Evolutionary conservation across 179 eudicot genomes (phyloP).

Genomic region (Silene noctiflora): DNA sequence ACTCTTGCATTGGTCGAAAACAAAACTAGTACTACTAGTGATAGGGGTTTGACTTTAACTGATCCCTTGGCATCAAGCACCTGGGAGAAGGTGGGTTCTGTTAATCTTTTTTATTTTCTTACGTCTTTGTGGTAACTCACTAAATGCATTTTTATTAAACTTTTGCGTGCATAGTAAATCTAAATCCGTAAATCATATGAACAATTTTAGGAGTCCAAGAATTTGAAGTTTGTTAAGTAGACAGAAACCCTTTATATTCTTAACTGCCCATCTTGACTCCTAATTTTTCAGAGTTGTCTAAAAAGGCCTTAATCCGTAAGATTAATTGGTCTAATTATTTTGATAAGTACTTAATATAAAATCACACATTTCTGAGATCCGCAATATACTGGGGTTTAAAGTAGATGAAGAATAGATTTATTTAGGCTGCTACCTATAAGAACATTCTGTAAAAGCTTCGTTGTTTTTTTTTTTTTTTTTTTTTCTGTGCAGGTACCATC

Average conservation of each 20-base stretch:
- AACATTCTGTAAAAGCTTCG: background rate
- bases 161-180: background rate
- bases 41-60: conserved; percentile 40
- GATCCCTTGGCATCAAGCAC: conserved; percentile 93
- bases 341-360: background rate
- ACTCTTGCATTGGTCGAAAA: conserved; percentile 62
- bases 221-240: too few relatives aligned
- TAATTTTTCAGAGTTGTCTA: background rate
- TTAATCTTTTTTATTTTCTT: background rate
- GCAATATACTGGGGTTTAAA: too few relatives aligned
- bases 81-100: conserved; percentile 70
- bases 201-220: too few relatives aligned
- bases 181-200: too few relatives aligned
- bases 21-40: conserved; percentile 29
- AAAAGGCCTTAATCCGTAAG: background rate
- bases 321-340: background rate
- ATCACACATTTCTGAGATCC: background rate
- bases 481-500: conserved; percentile 55
- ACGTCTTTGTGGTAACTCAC: background rate
- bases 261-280: background rate
- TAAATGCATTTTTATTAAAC: too few relatives aligned
- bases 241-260: background rate
- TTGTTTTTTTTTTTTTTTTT: conserved; percentile 4
- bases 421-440: background rate
- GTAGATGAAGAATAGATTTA: background rate